These are phyloP conservation scores for Orobanche coerulescens DNA, from an alignment of 257 asterid genomes.

Conservation along the genomic window DNA sequence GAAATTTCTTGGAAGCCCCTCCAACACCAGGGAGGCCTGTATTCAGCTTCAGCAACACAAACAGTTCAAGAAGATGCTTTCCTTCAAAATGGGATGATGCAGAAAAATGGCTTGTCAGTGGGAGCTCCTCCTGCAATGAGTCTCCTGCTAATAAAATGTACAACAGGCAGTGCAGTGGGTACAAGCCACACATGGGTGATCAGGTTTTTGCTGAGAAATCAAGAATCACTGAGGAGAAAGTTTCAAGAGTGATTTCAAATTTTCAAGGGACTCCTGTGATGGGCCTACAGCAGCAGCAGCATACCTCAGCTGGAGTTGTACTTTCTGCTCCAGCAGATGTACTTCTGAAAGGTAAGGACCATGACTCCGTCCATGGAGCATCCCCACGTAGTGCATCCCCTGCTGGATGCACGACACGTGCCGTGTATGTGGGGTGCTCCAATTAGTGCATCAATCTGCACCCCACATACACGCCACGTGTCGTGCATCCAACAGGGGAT, in stretches of 20 bases:
- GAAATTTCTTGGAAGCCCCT: slow-evolving; percentile 63
- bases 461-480: too few relatives aligned
- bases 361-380: too few relatives aligned
- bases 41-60: slow-evolving; percentile 78
- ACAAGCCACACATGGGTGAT: slow-evolving; percentile 37
- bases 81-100: slow-evolving; percentile 99
- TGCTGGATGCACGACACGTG: too few relatives aligned
- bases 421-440: too few relatives aligned
- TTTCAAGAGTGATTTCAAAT: slow-evolving; percentile 35
- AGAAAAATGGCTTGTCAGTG: slow-evolving; percentile 86
- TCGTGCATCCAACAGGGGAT: too few relatives aligned
- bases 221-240: slow-evolving; percentile 50
- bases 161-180: slow-evolving; percentile 50
- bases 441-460: too few relatives aligned
- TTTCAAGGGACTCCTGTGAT: slow-evolving; percentile 37
- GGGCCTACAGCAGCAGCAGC: background rate
- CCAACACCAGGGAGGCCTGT: slow-evolving; percentile 95
- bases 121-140: slow-evolving; percentile 53
- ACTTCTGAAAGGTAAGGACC: slow-evolving; percentile 54
- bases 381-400: too few relatives aligned
- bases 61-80: slow-evolving; percentile 48
- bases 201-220: slow-evolving; percentile 48
- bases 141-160: slow-evolving; percentile 43
- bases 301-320: slow-evolving; percentile 28
- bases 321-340: slow-evolving; percentile 43